Conservation (phyloP, 1,284 basidiomycete genomes). For the Sanguinoderma infundibulare region DNA sequence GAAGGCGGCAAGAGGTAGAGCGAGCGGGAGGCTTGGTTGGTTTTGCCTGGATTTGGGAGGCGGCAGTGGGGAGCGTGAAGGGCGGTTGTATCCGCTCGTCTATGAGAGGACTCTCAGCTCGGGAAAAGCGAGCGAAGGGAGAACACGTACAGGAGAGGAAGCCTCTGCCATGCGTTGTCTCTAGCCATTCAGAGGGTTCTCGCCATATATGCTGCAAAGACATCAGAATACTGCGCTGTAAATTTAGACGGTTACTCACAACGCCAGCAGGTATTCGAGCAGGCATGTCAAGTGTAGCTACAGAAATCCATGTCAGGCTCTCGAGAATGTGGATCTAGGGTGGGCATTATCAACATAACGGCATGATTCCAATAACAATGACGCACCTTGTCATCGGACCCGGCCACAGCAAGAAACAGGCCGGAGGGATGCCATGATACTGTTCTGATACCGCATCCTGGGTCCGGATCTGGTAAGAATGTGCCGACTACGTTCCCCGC, state of each 20-base stretch:
- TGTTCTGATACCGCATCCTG: slow-evolving; percentile 77
- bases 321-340: slow-evolving; percentile 79
- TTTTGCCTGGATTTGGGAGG: slow-evolving; percentile 57
- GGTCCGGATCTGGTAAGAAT: slow-evolving; percentile 74
- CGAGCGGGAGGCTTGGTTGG: slow-evolving; percentile 52
- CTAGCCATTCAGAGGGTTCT: slow-evolving; percentile 82
- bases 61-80: slow-evolving; percentile 51
- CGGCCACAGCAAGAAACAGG: slow-evolving; percentile 75
- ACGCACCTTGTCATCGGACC: slow-evolving; percentile 83
- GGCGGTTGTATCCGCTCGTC: slow-evolving; percentile 69
- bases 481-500: slow-evolving; percentile 72
- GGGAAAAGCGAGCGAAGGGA: not conserved
- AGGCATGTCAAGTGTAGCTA: slow-evolving; percentile 64
- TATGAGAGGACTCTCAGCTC: slow-evolving; percentile 31
- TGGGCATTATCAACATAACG: not conserved
- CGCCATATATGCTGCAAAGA: slow-evolving; percentile 60
- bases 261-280: slow-evolving; percentile 56
- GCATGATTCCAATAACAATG: not conserved
- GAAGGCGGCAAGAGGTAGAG: not conserved
- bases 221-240: not conserved
- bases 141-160: slow-evolving; percentile 75
- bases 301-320: slow-evolving; percentile 77
- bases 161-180: slow-evolving; percentile 76
- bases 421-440: slow-evolving; percentile 86
- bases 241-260: slow-evolving; percentile 49